Percentiles rank a stretch among this genome's conserved stretches.
These are phyloP conservation scores for Ceratobasidium sp. DNA, from an alignment of 1,284 basidiomycete genomes.

Conservation along the genomic window DNA sequence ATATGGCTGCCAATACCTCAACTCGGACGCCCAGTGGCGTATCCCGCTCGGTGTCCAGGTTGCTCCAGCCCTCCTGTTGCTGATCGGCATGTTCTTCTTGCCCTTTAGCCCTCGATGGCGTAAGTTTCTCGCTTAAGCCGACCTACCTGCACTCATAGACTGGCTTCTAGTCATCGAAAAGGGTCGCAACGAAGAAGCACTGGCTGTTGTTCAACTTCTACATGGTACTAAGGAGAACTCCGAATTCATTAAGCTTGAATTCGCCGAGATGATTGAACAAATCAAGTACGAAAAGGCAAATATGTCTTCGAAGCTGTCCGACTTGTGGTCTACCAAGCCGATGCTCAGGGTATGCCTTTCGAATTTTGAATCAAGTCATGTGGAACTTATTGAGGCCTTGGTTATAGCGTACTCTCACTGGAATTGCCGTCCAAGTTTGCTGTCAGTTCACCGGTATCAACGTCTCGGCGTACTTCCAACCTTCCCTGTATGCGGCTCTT, in stretches of 20 bases:
- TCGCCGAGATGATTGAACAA: slow-evolving; percentile 51
- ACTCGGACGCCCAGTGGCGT: slow-evolving; percentile 53
- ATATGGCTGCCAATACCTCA: slow-evolving; percentile 54
- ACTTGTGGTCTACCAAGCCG: slow-evolving; percentile 46
- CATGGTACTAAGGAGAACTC: slow-evolving; percentile 48
- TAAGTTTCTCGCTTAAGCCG: slow-evolving; percentile 8
- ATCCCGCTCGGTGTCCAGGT: slow-evolving; percentile 44
- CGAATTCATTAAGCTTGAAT: slow-evolving; percentile 53
- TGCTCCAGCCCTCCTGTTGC: slow-evolving; percentile 50
- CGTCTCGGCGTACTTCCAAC: slow-evolving; percentile 54
- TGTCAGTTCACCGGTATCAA: slow-evolving; percentile 57
- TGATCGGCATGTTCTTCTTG: slow-evolving; percentile 54
- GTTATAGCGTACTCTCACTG: slow-evolving; percentile 51
- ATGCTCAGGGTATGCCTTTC: slow-evolving; percentile 34
- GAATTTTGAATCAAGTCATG: background rate
- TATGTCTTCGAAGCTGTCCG: slow-evolving; percentile 43
- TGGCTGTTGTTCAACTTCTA: slow-evolving; percentile 50
- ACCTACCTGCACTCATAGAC: background rate
- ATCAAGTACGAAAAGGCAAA: slow-evolving; percentile 46
- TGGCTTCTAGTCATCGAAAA: slow-evolving; percentile 49
- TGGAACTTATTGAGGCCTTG: background rate
- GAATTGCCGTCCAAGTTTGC: slow-evolving; percentile 53
- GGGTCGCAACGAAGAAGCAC: slow-evolving; percentile 50
- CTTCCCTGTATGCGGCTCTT: slow-evolving; percentile 54
- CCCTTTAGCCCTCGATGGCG: slow-evolving; percentile 57